Evolutionary conservation across 495 filamentous ascomycete species (phyloP), one percentile per base, ranked within the genome.

Genomic region (Penicillium odoratum): DNA sequence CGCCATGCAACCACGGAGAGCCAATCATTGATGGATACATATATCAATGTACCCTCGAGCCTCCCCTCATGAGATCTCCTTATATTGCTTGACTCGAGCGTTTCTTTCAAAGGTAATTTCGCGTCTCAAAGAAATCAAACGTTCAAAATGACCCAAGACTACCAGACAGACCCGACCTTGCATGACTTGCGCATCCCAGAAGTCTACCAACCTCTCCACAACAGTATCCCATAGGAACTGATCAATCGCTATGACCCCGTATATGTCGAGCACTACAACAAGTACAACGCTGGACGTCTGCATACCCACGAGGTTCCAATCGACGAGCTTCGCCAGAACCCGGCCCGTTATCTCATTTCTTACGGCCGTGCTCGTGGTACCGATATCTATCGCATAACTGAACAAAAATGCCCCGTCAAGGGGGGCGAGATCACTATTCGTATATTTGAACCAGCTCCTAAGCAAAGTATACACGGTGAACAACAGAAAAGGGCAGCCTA

Each of bases 221-320:
- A 76, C 51, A 74, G 70, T 59, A 74, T 74, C 7, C 72, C 72
- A 4, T 38, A 52, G 4, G 65, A 74, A 34, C 56, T 76, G 30
- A 58, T 71, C 1, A 50, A 64, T 33, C 63, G 70, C 5, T 72
- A 69, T 56, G 72, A 76, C 49, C 69, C 70, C 2, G 60, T 64
- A 48, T 76, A 72, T 49, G 66, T 73, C 9, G 65, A 69, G 40
- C 60, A 74, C 59, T 72, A 74, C 64, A 69, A 72, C 56, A 65
- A 73, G 56, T 66, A 74, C 68, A 69, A 74, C 53, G 66, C 63
- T n/a, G 73, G 75, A 26, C 62, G 77, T 43, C 62, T 78, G 13
- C 69, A 76, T 61, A 70, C 72, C 5, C 72, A 78, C 43, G 69
- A 76, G 53, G 68, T 76, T 26, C 65, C 72, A 18, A 79, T 81